A percentile compares a stretch with the other conserved stretches of the same genome.
Conservation (phyloP, 306 rosid species). For the Prunus dulcis region DNA sequence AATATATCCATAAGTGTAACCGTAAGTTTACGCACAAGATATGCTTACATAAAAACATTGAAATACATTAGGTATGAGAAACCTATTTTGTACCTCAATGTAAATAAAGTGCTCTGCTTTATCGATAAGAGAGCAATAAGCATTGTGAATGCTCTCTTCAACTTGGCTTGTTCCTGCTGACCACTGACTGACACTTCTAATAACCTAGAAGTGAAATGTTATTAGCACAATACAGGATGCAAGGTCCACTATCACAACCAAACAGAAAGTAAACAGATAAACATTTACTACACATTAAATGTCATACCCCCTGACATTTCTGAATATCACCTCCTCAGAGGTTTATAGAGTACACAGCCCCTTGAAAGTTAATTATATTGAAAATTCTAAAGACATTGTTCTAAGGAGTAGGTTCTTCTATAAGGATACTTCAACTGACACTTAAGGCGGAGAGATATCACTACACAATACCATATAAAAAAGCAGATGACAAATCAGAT, state of each 20-base stretch:
- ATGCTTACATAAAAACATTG: not conserved
- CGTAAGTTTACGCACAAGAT: not conserved
- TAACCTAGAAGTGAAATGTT: constrained; percentile 52
- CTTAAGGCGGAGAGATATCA: not conserved
- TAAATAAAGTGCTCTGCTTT: constrained; percentile 92
- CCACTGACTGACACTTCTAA: constrained; percentile 99
- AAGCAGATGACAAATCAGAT: not conserved
- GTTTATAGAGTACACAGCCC: not conserved
- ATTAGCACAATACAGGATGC: constrained; percentile 16
- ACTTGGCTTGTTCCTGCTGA: constrained; percentile 98
- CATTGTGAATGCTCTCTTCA: constrained; percentile 91
- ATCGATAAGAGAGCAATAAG: constrained; percentile 91
- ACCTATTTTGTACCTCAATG: constrained; percentile 65
- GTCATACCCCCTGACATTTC: not conserved
- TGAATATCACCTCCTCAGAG: not conserved
- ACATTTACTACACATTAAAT: not conserved
- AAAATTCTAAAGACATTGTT: not conserved
- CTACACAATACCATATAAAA: not conserved
- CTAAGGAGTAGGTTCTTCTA: not conserved
- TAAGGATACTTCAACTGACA: not conserved
- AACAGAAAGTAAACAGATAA: not conserved
- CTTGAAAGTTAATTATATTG: not conserved
- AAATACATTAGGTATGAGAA: constrained; percentile 5
- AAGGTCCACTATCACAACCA: constrained; percentile 9
- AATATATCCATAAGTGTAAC: not conserved